Conservation (phyloP, 345 rosid species). For the Populus ilicifolia region DNA sequence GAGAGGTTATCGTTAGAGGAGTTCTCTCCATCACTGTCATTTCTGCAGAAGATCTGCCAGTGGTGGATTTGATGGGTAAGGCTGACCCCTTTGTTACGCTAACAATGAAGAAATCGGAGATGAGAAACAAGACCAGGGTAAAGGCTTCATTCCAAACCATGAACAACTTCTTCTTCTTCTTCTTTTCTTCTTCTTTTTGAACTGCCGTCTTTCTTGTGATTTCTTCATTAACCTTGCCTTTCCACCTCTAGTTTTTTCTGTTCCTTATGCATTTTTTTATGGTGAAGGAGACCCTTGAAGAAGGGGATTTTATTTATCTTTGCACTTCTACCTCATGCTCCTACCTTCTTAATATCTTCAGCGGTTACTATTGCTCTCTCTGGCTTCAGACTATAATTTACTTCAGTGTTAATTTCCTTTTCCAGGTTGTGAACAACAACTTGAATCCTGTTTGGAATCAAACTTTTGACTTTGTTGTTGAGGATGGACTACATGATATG, state of each 20-base stretch:
- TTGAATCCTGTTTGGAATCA: conserved; percentile 97
- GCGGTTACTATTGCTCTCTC: background rate
- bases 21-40: conserved; percentile 83
- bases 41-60: conserved; percentile 90
- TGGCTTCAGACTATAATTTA: background rate
- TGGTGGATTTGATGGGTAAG: conserved; percentile 82
- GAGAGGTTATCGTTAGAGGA: conserved; percentile 87
- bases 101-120: conserved; percentile 80
- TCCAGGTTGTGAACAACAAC: conserved; percentile 83
- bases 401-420: conserved; percentile 9
- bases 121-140: conserved; percentile 70
- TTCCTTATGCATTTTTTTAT: background rate
- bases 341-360: background rate
- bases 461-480: conserved; percentile 94
- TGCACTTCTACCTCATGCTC: background rate
- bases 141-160: background rate
- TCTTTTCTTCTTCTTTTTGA: background rate
- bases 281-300: background rate
- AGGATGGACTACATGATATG: conserved; percentile 97
- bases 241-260: background rate
- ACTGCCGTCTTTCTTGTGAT: background rate
- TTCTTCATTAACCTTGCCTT: background rate
- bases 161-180: background rate
- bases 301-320: background rate
- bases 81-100: conserved; percentile 90